Evolutionary conservation across 805 yeast species (phyloP).

Genomic region (Middelhovenomyces tepae): DNA sequence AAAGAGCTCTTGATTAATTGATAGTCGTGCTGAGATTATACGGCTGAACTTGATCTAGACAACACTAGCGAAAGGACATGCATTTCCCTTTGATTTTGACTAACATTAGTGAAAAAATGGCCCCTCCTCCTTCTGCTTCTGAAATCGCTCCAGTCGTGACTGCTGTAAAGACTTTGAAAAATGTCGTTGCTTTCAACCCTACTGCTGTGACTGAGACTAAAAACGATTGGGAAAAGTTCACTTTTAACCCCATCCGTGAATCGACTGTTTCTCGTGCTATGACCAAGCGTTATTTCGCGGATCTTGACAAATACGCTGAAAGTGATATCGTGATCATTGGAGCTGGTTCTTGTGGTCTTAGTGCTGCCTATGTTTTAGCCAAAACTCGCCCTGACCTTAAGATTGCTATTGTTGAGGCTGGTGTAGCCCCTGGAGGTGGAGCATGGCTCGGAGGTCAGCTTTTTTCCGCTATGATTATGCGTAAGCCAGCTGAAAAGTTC

Average conservation of each 20-base stretch:
- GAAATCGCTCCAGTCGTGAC: constrained; percentile 3
- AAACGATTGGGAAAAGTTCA: constrained; percentile 56
- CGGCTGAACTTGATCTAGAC: constrained; percentile 39
- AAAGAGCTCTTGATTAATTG: background rate
- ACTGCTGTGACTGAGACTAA: constrained; percentile 5
- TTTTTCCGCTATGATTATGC: constrained; percentile 68
- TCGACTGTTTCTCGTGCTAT: constrained; percentile 73
- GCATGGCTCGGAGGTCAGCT: constrained; percentile 72
- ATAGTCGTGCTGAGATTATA: constrained; percentile 30
- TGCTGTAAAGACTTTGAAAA: background rate
- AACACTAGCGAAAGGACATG: constrained; percentile 37
- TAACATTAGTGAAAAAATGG: constrained; percentile 3
- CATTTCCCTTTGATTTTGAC: constrained; percentile 11
- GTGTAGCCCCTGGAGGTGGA: constrained; percentile 76
- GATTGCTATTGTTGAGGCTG: constrained; percentile 64
- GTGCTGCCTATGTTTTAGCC: constrained; percentile 68
- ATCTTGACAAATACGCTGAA: constrained; percentile 65
- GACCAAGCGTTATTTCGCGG: constrained; percentile 66
- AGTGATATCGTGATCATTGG: constrained; percentile 69
- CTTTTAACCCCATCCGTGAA: constrained; percentile 66
- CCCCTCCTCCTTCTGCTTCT: constrained; percentile 17
- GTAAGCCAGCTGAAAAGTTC: constrained; percentile 70
- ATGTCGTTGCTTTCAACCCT: constrained; percentile 11
- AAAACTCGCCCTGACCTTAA: constrained; percentile 67
- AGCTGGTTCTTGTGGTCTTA: constrained; percentile 69